phyloP scores from a whole-genome alignment of 208 protist genomes.

The Acanthamoeba sp. region DNA sequence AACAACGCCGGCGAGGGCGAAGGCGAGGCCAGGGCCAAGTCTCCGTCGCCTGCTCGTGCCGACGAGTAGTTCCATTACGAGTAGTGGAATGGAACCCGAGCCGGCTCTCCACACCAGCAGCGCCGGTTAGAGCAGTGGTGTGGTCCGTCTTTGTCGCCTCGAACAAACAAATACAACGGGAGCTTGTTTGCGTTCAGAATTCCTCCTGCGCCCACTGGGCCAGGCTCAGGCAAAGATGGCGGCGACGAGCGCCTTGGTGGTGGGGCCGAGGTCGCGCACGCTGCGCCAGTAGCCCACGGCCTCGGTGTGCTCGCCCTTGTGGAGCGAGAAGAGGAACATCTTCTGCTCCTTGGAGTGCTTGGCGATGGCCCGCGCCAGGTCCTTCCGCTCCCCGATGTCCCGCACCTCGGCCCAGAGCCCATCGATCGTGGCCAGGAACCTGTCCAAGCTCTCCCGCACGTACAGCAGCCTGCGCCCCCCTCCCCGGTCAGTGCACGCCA shows the following conservation, averaged over 20 bases:
- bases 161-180: too few species aligned
- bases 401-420: not conserved
- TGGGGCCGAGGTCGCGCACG: not conserved
- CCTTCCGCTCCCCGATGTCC: not conserved
- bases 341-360: constrained; percentile 1
- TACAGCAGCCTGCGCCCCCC: not conserved
- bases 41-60: not conserved
- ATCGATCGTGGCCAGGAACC: not conserved
- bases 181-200: too few species aligned
- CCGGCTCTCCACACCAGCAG: too few species aligned
- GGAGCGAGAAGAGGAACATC: constrained; percentile 32
- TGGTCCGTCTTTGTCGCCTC: too few species aligned
- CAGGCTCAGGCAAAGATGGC: not conserved
- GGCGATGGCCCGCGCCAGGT: constrained; percentile 34
- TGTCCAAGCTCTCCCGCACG: not conserved
- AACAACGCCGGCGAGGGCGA: not conserved
- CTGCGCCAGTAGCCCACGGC: constrained; percentile 6
- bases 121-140: too few species aligned
- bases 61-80: too few species aligned
- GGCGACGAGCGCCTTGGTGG: not conserved
- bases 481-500: not conserved
- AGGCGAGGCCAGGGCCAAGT: not conserved
- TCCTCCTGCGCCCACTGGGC: too few species aligned
- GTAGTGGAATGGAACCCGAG: too few species aligned
- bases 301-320: not conserved